These are phyloP conservation scores for Phoenix dactylifera DNA, from an alignment of 176 grass and related monocot genomes.

Conservation along the genomic window DNA sequence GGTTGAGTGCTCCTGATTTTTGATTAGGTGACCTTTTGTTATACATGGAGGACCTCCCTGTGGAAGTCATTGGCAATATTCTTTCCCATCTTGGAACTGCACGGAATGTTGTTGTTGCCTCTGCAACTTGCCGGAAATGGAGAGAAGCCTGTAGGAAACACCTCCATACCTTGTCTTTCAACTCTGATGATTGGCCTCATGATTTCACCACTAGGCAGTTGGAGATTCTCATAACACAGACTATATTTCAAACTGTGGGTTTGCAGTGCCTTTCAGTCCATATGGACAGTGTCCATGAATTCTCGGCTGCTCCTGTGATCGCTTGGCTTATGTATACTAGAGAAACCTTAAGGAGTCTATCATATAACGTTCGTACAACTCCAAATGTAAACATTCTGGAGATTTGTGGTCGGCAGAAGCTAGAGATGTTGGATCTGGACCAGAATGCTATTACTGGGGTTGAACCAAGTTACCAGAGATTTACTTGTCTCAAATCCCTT, in stretches of 20 bases:
- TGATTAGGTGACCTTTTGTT: not conserved
- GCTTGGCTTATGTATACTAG: conserved; percentile 95
- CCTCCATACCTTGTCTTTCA: conserved; percentile 67
- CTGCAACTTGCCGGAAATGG: conserved; percentile 75
- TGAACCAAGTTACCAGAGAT: conserved; percentile 92
- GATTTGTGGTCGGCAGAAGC: conserved; percentile 67
- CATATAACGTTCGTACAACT: conserved; percentile 73
- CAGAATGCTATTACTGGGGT: conserved; percentile 82
- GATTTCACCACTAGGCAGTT: conserved; percentile 63
- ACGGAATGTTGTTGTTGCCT: conserved; percentile 64
- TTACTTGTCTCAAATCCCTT: conserved; percentile 86
- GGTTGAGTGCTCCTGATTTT: not conserved
- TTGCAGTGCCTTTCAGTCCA: conserved; percentile 76
- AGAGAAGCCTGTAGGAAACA: conserved; percentile 63
- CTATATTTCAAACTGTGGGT: conserved; percentile 78
- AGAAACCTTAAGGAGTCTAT: conserved; percentile 59
- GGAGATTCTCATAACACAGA: conserved; percentile 89
- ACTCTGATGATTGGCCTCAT: conserved; percentile 60
- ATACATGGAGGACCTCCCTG: conserved; percentile 70
- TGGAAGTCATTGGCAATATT: conserved; percentile 89
- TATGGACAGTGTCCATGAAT: conserved; percentile 69
- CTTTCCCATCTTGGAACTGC: conserved; percentile 70
- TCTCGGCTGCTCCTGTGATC: conserved; percentile 82
- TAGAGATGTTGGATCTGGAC: conserved; percentile 79
- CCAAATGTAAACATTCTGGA: conserved; percentile 85